phyloP scores from a whole-genome alignment of 2,329 filamentous ascomycete species.

The Diaporthe sp. region DNA sequence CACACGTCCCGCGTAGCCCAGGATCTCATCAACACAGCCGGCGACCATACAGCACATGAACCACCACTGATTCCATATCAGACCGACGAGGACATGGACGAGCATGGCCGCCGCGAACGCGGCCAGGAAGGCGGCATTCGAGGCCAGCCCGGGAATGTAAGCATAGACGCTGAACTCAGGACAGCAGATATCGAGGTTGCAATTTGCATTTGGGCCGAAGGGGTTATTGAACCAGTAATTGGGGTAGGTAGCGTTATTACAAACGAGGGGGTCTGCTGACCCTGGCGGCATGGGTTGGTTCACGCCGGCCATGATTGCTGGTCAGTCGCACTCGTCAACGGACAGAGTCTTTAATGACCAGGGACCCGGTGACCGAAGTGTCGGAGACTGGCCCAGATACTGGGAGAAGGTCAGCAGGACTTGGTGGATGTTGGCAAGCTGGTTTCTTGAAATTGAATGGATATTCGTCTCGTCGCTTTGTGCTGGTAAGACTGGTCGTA shows the following conservation, averaged over 20 bases:
- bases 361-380: too few species aligned
- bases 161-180: constrained; percentile 60
- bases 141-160: constrained; percentile 60
- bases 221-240: neutral
- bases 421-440: neutral
- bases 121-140: constrained; percentile 58
- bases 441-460: neutral
- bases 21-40: constrained; percentile 69
- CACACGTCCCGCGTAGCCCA: constrained; percentile 74
- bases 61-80: constrained; percentile 61
- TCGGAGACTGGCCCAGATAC: neutral
- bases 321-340: neutral
- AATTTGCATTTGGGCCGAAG: constrained; percentile 64
- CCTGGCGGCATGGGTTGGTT: neutral
- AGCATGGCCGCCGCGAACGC: constrained; percentile 63
- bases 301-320: constrained; percentile 25
- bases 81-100: constrained; percentile 63
- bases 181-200: constrained; percentile 63
- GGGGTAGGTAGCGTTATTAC: neutral
- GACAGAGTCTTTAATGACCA: neutral
- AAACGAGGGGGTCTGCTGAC: neutral
- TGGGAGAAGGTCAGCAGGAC: neutral
- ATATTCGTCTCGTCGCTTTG: too few species aligned
- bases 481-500: neutral
- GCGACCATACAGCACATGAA: constrained; percentile 66